These are phyloP conservation scores for Quercus berberidifolia DNA, from an alignment of 306 rosid genomes.

Conservation along the genomic window DNA sequence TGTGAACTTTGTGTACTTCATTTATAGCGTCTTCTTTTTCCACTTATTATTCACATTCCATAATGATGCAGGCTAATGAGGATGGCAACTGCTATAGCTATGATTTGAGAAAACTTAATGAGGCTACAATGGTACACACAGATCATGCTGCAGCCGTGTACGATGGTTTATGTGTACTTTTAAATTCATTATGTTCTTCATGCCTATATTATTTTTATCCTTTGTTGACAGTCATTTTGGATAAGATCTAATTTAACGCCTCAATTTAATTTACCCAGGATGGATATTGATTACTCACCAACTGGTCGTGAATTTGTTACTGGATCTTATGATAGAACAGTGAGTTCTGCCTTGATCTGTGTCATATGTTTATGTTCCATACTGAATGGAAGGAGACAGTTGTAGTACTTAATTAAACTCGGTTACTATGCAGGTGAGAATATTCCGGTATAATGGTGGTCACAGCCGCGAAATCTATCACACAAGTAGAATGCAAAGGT, in stretches of 20 bases:
- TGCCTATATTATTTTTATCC: background rate
- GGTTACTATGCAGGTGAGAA: constrained; percentile 52
- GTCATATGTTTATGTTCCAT: constrained; percentile 4
- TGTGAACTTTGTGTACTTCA: constrained; percentile 9
- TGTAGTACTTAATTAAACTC: background rate
- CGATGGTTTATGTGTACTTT: constrained; percentile 22
- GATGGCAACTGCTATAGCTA: constrained; percentile 82
- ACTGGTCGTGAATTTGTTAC: constrained; percentile 98
- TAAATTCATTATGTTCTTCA: background rate
- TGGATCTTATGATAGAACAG: constrained; percentile 96
- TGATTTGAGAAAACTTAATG: constrained; percentile 67
- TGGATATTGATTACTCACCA: constrained; percentile 96
- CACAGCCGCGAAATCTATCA: constrained; percentile 95
- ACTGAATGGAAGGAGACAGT: background rate
- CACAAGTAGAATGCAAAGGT: constrained; percentile 98
- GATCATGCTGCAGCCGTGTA: constrained; percentile 98
- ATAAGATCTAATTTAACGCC: background rate
- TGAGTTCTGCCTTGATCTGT: constrained; percentile 41
- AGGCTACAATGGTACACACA: constrained; percentile 82
- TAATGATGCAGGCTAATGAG: constrained; percentile 76
- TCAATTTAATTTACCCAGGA: constrained; percentile 37
- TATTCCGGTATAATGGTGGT: constrained; percentile 84
- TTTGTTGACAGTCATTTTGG: background rate
- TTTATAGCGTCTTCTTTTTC: background rate
- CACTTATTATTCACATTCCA: background rate